Evolutionary conservation across 345 rosid species (phyloP), one percentile per base, ranked within the genome.

Genomic region (Brassica nigra): DNA sequence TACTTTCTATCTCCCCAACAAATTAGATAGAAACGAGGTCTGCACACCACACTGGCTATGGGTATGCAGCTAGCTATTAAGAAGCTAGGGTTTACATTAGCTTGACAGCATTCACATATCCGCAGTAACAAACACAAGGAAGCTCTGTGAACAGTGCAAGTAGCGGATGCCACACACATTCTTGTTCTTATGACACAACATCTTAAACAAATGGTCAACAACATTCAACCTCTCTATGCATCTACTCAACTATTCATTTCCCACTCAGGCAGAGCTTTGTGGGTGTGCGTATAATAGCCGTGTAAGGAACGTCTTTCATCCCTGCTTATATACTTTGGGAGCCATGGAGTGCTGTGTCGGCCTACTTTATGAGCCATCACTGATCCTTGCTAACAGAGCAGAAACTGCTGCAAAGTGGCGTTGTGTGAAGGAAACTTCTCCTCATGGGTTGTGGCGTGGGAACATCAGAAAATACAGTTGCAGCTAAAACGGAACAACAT

Each of bases 401-500:
- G 10, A 34, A n/a, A 8, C 36, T 52, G 54, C 29, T 54, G 39
- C 29, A 9, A 28, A 27, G 78, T 18, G 20, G 27, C 27, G 0
- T 23, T 23, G 27, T 23, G 27, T 23, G 27, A 23, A 23, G 73
- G 66, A 27, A 36, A 36, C 1, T 55, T 66, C 59, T 33, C 49
- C 39, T 68, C 73, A 16, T 39, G 27, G 68, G 49, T 29, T 68
- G 74, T 66, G 44, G 49, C 69, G 15, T 39, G 34, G 52, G 31
- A 72, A 55, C 62, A 72, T 72, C 62, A 49, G 36, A 78, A 57
- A 39, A 67, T 28, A 47, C 1, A 39, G 30, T 44, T n/a, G 58
- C 27, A 76, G 81, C 88, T 88, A 92, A 78, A 82, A 89, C 15
- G 95, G 95, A 81, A 90, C 78, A 55, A 90, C 93, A 68, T 90